phyloP scores from a whole-genome alignment of 345 rosid species.

The Isatis tinctoria region DNA sequence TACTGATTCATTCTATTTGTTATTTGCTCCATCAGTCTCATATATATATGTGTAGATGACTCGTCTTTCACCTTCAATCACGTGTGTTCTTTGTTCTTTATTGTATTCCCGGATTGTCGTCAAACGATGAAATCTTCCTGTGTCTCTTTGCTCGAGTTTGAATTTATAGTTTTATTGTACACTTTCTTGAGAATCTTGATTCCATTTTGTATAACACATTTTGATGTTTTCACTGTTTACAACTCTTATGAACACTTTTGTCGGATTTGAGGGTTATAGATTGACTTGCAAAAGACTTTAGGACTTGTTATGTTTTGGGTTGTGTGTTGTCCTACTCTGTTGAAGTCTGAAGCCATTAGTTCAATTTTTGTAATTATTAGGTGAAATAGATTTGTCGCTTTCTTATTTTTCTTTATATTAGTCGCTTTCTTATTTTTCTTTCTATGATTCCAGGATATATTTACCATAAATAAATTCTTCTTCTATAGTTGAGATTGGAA shows the following conservation, averaged over 20 bases:
- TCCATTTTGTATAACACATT: constrained; percentile 10
- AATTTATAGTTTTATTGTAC: constrained; percentile 25
- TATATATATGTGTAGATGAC: constrained; percentile 31
- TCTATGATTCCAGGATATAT: not conserved
- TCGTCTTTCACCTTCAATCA: constrained; percentile 19
- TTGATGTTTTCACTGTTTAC: not conserved
- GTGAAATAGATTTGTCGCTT: constrained; percentile 14
- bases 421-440: too few species aligned
- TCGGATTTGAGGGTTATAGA: not conserved
- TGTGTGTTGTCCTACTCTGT: not conserved
- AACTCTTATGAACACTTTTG: not conserved
- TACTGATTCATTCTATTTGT: constrained; percentile 21
- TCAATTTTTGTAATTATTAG: not conserved
- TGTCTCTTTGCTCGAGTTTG: constrained; percentile 20
- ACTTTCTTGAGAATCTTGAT: constrained; percentile 14
- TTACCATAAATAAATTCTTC: not conserved
- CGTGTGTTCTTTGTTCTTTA: not conserved
- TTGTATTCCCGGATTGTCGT: constrained; percentile 12
- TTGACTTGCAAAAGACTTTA: not conserved
- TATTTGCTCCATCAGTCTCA: not conserved
- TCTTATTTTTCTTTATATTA: too few species aligned
- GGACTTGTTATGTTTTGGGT: not conserved
- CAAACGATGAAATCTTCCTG: constrained; percentile 13
- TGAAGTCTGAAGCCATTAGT: not conserved
- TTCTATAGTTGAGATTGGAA: constrained; percentile 8